Evolutionary conservation across 257 asterid species (phyloP).

Genomic region (Solanum virginianum): DNA sequence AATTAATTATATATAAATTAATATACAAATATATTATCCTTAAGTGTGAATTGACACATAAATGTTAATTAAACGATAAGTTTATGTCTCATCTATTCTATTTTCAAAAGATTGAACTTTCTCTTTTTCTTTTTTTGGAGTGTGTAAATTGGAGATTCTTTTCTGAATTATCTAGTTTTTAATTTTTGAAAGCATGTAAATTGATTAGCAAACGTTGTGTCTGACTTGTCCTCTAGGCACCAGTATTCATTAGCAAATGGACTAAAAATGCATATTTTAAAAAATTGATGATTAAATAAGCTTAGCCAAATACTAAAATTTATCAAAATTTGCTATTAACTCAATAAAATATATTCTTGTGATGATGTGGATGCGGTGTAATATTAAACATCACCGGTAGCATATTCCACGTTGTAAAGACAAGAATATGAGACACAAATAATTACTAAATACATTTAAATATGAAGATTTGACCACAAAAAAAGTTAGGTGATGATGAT

Average conservation of each 20-base stretch:
- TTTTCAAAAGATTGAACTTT: neutral
- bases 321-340: neutral
- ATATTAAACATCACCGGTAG: neutral
- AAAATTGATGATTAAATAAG: neutral
- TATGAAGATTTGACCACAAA: neutral
- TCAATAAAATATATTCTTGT: neutral
- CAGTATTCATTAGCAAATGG: too few species aligned
- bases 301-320: neutral
- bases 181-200: too few species aligned
- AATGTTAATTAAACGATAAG: too few species aligned
- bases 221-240: neutral
- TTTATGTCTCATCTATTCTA: neutral
- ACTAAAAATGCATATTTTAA: neutral
- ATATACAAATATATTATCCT: neutral
- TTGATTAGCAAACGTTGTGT: too few species aligned
- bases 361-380: neutral
- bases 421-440: neutral
- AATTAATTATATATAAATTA: neutral
- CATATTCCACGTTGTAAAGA: neutral
- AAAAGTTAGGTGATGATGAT: constrained; percentile 6
- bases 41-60: neutral
- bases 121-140: too few species aligned
- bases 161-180: too few species aligned
- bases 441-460: neutral
- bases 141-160: too few species aligned